phyloP scores from a whole-genome alignment of 345 rosid species.

The Noccaea caerulescens region DNA sequence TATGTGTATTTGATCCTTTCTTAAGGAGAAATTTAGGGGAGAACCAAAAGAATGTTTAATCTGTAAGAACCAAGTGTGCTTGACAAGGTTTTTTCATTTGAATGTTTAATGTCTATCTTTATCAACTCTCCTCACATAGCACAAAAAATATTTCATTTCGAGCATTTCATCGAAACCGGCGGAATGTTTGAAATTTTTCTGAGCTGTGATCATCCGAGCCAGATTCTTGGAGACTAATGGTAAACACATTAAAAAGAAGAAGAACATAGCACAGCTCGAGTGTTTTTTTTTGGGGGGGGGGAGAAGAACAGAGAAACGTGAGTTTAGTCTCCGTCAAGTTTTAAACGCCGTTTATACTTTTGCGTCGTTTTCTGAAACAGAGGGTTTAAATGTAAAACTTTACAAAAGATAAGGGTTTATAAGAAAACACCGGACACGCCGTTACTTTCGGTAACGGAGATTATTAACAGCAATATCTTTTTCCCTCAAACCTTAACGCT shows the following conservation, averaged over 20 bases:
- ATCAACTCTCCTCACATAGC: neutral
- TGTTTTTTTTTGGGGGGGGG: neutral
- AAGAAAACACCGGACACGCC: too few species aligned
- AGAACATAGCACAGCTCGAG: neutral
- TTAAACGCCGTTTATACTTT: neutral
- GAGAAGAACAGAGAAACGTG: neutral
- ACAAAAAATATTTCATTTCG: neutral
- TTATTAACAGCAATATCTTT: too few species aligned
- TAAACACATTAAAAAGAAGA: neutral
- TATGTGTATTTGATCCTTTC: conserved; percentile 7
- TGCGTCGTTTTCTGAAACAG: neutral
- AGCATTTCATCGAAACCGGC: neutral
- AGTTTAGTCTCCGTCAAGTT: neutral
- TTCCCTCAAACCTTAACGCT: too few species aligned
- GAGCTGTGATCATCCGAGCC: neutral
- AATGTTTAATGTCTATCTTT: conserved; percentile 30
- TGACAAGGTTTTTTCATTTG: conserved; percentile 26
- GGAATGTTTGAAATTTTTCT: neutral
- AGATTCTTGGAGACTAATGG: neutral
- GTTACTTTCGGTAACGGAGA: too few species aligned
- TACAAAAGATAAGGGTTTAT: neutral
- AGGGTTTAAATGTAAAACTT: neutral
- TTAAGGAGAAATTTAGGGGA: conserved; percentile 8
- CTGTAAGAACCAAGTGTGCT: conserved; percentile 29
- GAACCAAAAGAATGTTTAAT: conserved; percentile 24